phyloP scores from a whole-genome alignment of 208 protist genomes.

The Angomonas ambiguus region DNA sequence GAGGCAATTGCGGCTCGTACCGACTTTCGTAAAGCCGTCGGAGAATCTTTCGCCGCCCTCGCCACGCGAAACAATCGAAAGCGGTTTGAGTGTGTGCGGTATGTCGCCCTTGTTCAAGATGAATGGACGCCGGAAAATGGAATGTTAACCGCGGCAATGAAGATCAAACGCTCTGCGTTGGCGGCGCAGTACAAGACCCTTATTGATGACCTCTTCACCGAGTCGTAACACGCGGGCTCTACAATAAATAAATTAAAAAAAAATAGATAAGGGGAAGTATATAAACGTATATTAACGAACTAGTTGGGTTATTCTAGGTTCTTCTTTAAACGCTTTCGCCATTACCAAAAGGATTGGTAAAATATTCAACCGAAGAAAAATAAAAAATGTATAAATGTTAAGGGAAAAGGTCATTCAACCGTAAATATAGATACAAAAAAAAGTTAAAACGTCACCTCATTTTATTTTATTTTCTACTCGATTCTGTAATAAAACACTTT shows the following conservation, averaged over 20 bases:
- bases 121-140: slow-evolving; percentile 87
- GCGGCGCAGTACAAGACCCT: slow-evolving; percentile 45
- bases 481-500: too few species aligned
- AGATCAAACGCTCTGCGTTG: slow-evolving; percentile 69
- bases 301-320: too few species aligned
- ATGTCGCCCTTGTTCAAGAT: slow-evolving; percentile 50
- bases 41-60: not conserved
- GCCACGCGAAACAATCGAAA: slow-evolving; percentile 18
- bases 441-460: not conserved
- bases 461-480: too few species aligned
- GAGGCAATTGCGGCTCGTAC: slow-evolving; percentile 25
- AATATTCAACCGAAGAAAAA: too few species aligned
- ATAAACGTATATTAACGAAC: too few species aligned
- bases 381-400: not conserved
- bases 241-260: too few species aligned
- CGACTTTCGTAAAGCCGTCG: slow-evolving; percentile 14
- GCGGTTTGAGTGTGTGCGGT: slow-evolving; percentile 58
- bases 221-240: too few species aligned
- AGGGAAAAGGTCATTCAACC: not conserved
- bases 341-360: too few species aligned
- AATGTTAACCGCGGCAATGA: slow-evolving; percentile 72
- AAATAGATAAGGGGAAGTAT: too few species aligned
- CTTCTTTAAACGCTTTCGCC: not conserved
- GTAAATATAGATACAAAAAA: not conserved
- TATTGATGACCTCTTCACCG: slow-evolving; percentile 62